These are phyloP conservation scores for Coffea humblotiana DNA, from an alignment of 305 asterid genomes.

Conservation along the genomic window DNA sequence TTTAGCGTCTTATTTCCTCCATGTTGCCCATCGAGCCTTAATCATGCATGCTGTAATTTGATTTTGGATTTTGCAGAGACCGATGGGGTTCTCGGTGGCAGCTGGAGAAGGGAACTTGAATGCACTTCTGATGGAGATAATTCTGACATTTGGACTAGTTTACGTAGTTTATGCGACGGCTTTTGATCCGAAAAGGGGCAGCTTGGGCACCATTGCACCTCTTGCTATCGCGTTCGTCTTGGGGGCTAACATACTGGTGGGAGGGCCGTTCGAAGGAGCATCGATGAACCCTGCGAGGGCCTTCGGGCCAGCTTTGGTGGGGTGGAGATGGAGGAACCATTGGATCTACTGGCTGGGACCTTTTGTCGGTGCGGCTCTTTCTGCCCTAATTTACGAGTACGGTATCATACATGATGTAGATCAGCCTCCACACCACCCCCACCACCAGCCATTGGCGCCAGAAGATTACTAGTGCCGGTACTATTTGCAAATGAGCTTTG, in stretches of 20 bases:
- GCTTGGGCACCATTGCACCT: conserved; percentile 72
- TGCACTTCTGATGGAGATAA: conserved; percentile 73
- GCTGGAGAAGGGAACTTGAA: conserved; percentile 59
- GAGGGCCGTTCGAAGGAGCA: conserved; percentile 94
- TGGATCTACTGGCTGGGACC: conserved; percentile 97
- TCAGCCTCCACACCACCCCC: conserved; percentile 47
- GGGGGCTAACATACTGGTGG: conserved; percentile 77
- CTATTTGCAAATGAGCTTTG: neutral
- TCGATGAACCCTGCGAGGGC: conserved; percentile 92
- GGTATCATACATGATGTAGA: conserved; percentile 54
- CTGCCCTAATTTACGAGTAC: conserved; percentile 71
- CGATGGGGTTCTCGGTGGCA: conserved; percentile 63
- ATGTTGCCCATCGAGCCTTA: no score
- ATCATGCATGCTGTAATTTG: no score
- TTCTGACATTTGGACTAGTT: conserved; percentile 73
- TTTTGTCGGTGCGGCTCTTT: conserved; percentile 66
- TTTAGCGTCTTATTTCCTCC: no score
- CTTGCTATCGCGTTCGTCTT: conserved; percentile 84
- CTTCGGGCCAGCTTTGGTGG: conserved; percentile 82
- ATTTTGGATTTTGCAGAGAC: conserved; percentile 46
- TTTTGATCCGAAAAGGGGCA: conserved; percentile 73
- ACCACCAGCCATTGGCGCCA: conserved; percentile 82
- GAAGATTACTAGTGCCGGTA: conserved; percentile 59
- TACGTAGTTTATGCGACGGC: conserved; percentile 77
- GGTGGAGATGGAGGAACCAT: conserved; percentile 89